Evolutionary conservation across 768 basidiomycete genomes (phyloP), one percentile per base, ranked within the genome.

Genomic region (Asterophora lycoperdoides): DNA sequence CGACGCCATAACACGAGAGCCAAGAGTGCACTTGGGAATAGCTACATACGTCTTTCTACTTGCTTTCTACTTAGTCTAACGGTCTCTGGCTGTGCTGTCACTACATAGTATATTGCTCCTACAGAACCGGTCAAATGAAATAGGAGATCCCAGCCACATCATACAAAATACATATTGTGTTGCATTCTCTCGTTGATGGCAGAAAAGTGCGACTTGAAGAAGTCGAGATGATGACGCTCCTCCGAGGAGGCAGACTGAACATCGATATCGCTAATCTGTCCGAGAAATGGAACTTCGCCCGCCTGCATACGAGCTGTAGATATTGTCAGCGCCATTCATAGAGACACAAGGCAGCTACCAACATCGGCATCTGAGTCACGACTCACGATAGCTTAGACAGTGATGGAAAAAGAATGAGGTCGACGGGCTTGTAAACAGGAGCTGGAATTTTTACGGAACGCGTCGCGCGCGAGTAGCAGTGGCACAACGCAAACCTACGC

Each of bases 361-460:
- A 80, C 80, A 61, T 82, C 79, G 15, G 80, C 80, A 63, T 81
- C 80, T 81, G 44, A 9, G 7, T 8, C n/a, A 32, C 4, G 9
- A 11, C 9, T 8, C n/a, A 32, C 4, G 9, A 11, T 9, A 15
- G 15, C 3, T 23, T 23, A 23, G 23, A 23, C 18, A 36, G 14
- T 28, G 5, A 51, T 13, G 30, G 4, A 19, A 11, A 14, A 43
- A n/a, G 11, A 3, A n/a, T 14, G 18, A 17, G 18, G 29, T 20
- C 33, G 1, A 4, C 14, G 23, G 37, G 56, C 81, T 60, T 53
- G 86, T 83, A 85, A 51, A 86, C 83, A 0, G 84, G 85, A 0
- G 84, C 84, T 0, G 84, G 84, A 17, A 86, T 81, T 2, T 84
- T 86, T 2, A 86, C 85, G 0, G 83, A 81, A n/a, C 82, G 75